Evolutionary conservation across 495 filamentous ascomycete genomes (phyloP), one percentile per base, ranked within the genome.

Genomic region (Sabuloglossum arenarium): DNA sequence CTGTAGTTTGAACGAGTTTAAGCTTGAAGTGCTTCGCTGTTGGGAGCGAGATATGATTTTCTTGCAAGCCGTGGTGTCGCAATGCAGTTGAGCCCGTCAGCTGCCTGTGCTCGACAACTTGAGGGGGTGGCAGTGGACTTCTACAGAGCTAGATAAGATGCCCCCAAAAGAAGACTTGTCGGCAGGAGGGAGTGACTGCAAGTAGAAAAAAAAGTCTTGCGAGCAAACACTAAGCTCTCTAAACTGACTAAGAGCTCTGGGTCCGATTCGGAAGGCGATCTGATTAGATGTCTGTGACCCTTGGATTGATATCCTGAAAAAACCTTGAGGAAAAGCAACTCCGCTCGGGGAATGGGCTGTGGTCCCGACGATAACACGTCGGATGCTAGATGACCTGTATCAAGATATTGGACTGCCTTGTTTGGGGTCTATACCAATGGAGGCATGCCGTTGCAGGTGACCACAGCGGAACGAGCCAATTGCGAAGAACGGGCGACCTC

Each of bases 271-370:
- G 5, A 12, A 4, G 10, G 39, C 25, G 42, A 59, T 51, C 32
- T 55, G 59, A 61, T 59, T 52, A 59, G 59, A 61, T 61, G 28
- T 51, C 28, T 28, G 24, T 6, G 24, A 27, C 14, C 6, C 47
- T 19, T 27, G 28, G 47, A 21, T 6, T 19, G 14, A n/a, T 3
- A n/a, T 16, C 47, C 12, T 51, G 24, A 10, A 21, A 51, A 19
- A 29, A 21, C 11, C 16, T 43, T 43, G 16, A 3, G 34, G 3
- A 10, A n/a, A 14, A 37, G 5, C 34, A 14, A 37, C 34, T 37
- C 39, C 9, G 12, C 39, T 43, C 39, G 16, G 39, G 39, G 39
- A 12, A 21, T 3, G 34, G 34, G 34, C 16, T 43, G 21, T 16
- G 39, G 16, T 9, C 21, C 39, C 39, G 39, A 3, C n/a, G 3